Conservation (phyloP, 371 early-diverging fungal genomes). For the Saksenaea vasiformis region DNA sequence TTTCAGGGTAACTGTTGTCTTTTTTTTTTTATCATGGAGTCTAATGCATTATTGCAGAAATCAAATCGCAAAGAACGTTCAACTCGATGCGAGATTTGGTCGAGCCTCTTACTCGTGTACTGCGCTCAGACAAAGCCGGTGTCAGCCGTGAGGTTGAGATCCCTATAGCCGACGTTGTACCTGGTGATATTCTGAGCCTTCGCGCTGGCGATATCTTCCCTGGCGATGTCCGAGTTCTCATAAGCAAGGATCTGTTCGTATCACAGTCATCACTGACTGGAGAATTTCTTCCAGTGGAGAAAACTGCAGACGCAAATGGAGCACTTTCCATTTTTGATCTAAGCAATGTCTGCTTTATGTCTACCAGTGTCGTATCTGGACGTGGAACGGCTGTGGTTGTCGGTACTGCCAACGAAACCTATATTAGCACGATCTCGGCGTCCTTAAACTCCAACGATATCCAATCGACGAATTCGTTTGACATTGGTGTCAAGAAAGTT, state of each 20-base stretch:
- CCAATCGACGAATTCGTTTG: slow-evolving; percentile 30
- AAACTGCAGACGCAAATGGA: slow-evolving; percentile 13
- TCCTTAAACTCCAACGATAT: slow-evolving; percentile 17
- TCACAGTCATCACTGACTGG: slow-evolving; percentile 41
- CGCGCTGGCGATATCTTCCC: slow-evolving; percentile 40
- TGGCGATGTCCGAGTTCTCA: slow-evolving; percentile 31
- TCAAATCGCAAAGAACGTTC: slow-evolving; percentile 32
- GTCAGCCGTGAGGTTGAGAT: slow-evolving; percentile 16
- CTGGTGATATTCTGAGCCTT: slow-evolving; percentile 37
- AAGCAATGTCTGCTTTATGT: slow-evolving; percentile 36
- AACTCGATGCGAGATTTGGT: slow-evolving; percentile 36
- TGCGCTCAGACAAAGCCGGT: slow-evolving; percentile 25
- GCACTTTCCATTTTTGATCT: slow-evolving; percentile 12
- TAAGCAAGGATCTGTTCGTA: slow-evolving; percentile 40
- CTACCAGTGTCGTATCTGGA: slow-evolving; percentile 42
- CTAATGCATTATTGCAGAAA: slow-evolving; percentile 21
- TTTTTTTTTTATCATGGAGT: slow-evolving; percentile 18
- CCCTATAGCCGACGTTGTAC: slow-evolving; percentile 37
- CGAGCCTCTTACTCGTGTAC: slow-evolving; percentile 28
- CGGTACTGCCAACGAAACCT: slow-evolving; percentile 34
- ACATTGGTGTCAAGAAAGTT: slow-evolving; percentile 35
- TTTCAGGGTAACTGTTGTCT: slow-evolving; percentile 33
- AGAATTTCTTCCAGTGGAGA: slow-evolving; percentile 45
- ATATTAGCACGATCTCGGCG: slow-evolving; percentile 39
- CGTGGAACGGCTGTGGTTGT: slow-evolving; percentile 35